Base-by-base conservation (phyloP, 208 protist species). In the Leishmania aethiopica region DNA sequence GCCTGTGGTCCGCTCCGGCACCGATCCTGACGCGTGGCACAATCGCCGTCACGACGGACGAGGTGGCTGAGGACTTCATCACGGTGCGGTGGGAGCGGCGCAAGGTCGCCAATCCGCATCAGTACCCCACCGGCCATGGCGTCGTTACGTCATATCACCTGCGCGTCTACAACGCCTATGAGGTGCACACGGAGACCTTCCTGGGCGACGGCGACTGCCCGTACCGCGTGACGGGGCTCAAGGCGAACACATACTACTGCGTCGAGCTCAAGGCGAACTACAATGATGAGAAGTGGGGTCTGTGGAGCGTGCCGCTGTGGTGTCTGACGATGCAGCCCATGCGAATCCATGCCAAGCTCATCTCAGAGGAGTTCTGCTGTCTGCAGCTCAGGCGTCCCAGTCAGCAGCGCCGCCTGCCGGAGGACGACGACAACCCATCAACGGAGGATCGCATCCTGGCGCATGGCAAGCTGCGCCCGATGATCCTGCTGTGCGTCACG, bases 271-370 rank as follows among this genome's bases (percentile, higher is more conserved):
- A 97, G 89, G 96, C 96, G 66, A 94, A 97, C 84, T 98, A 98
- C 89, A 98, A 97, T 80, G 95, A 98, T 80, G 94, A 97, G 84
- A 95, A 97, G 87, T 98, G 96, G 95, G 96, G 95, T 17, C 84
- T 95, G 73, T 98, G 96, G 95, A 97, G 94, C 64, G 91, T 90
- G 53, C 95, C 95, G 64, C 85, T 98, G 80, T 96, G 94, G 93
- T 97, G 93, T 79, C 89, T 98, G 62, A 98, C 96, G 67, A 97
- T 98, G 94, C 90, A 91, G 80, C 91, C 88, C n/a, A 89, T 98
- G 84, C 83, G 92, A 75, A 90, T 98, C 71, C 84, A 96, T 77
- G 91, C 93, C 3, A 89, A 95, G 89, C 86, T 97, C 69, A 98
- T 98, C 81, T 95, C 94, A 8, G 94, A 98, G 84, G 93, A 96